Conservation (phyloP, 2,329 filamentous ascomycete species). For the Ophiostoma ulmi region DNA sequence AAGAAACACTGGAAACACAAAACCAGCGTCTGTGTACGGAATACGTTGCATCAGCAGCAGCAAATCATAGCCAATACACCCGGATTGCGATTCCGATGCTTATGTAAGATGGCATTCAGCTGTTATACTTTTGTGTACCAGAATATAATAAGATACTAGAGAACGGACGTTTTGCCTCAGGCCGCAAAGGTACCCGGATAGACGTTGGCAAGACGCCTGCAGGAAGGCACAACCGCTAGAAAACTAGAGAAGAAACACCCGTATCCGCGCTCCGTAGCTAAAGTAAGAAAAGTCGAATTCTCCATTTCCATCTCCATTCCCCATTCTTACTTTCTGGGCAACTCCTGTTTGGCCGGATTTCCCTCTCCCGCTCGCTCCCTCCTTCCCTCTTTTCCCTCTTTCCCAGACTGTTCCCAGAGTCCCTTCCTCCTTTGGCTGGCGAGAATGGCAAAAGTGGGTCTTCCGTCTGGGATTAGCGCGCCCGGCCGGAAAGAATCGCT, state of each 20-base stretch:
- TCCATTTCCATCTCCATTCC: not conserved
- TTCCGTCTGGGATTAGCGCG: conserved; percentile 28
- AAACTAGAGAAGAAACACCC: not conserved
- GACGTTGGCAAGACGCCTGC: not conserved
- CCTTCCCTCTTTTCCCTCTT: not conserved
- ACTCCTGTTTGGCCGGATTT: conserved; percentile 9
- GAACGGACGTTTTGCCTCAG: not conserved
- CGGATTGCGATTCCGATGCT: not conserved
- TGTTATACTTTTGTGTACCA: too few species aligned
- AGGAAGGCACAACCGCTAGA: not conserved
- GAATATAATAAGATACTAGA: too few species aligned
- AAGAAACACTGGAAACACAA: not conserved
- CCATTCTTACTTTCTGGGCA: not conserved
- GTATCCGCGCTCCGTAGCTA: not conserved
- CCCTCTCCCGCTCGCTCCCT: not conserved
- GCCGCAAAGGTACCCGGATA: not conserved
- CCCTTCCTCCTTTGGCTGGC: conserved; percentile 17
- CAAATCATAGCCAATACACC: not conserved
- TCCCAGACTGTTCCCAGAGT: not conserved
- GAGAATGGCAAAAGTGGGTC: conserved; percentile 22
- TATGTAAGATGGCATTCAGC: not conserved
- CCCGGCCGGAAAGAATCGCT: conserved; percentile 50
- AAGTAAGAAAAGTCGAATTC: not conserved
- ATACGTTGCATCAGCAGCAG: not conserved
- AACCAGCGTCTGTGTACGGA: not conserved